phyloP scores from a whole-genome alignment of 1,284 basidiomycete species.

The Fomitopsis schrenkii region DNA sequence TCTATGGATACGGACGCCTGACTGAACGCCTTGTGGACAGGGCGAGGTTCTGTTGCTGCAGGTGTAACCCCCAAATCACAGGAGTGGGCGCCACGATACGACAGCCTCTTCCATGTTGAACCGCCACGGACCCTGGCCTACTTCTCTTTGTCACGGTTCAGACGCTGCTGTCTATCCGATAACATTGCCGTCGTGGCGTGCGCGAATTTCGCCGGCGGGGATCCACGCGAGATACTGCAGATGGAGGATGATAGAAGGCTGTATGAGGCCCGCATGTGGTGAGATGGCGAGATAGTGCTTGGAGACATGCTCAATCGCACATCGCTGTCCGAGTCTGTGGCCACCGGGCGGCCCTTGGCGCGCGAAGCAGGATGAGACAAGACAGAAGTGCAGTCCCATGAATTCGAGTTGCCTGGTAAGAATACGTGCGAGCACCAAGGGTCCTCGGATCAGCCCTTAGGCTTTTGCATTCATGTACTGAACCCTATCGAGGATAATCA shows the following conservation, averaged over 20 bases:
- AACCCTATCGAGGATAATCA: slow-evolving; percentile 2
- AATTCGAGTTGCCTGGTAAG: neutral
- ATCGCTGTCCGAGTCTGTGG: neutral
- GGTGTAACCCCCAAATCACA: neutral
- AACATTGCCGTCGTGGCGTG: neutral
- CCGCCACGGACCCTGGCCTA: neutral
- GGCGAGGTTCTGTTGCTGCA: neutral
- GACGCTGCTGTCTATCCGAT: neutral
- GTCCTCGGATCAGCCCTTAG: slow-evolving; percentile 1
- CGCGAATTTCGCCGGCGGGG: neutral
- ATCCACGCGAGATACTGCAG: neutral
- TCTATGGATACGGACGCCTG: neutral
- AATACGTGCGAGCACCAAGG: neutral
- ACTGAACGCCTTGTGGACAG: neutral
- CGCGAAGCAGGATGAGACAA: neutral
- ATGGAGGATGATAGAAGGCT: neutral
- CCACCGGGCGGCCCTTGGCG: neutral
- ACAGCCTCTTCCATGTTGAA: neutral
- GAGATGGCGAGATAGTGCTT: neutral
- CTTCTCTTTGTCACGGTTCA: neutral
- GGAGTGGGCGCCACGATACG: neutral
- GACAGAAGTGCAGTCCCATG: neutral
- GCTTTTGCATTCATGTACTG: neutral
- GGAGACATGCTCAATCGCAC: neutral
- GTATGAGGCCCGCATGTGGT: neutral